Evolutionary conservation across 805 yeast genomes (phyloP).

Genomic region (Torulaspora maleeae): DNA sequence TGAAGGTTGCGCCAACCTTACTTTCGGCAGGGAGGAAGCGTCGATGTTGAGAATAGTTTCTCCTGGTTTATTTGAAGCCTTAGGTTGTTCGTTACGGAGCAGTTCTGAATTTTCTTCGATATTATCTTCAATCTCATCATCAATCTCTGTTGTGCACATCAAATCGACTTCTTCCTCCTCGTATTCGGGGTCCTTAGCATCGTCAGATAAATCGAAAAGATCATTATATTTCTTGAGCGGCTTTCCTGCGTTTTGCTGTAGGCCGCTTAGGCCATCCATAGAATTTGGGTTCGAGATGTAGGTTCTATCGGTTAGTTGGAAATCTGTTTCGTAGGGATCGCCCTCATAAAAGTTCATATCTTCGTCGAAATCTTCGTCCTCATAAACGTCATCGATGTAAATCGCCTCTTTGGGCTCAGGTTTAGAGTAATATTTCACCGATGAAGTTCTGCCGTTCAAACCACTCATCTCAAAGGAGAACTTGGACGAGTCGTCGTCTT

Average conservation of each 20-base stretch:
- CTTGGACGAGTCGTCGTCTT: slow-evolving; percentile 26
- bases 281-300: slow-evolving; percentile 1
- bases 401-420: slow-evolving; percentile 32
- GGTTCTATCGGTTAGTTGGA: slow-evolving; percentile 16
- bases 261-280: background rate
- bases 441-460: slow-evolving; percentile 47
- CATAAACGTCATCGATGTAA: slow-evolving; percentile 39
- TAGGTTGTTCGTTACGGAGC: background rate
- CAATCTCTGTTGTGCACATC: background rate
- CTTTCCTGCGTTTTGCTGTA: slow-evolving; percentile 3
- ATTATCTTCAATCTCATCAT: background rate
- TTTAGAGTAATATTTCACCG: slow-evolving; percentile 47
- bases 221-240: slow-evolving; percentile 22
- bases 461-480: slow-evolving; percentile 50
- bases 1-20: background rate
- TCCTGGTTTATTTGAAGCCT: background rate
- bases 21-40: background rate
- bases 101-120: background rate
- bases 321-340: slow-evolving; percentile 29
- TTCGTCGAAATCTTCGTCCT: slow-evolving; percentile 41
- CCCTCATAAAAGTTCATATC: slow-evolving; percentile 37
- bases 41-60: background rate
- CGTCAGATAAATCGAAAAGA: slow-evolving; percentile 27
- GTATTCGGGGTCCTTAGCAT: slow-evolving; percentile 11
- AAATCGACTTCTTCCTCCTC: background rate